Evolutionary conservation across 2,329 filamentous ascomycete species (phyloP).

Genomic region (Trichoderma sp.): DNA sequence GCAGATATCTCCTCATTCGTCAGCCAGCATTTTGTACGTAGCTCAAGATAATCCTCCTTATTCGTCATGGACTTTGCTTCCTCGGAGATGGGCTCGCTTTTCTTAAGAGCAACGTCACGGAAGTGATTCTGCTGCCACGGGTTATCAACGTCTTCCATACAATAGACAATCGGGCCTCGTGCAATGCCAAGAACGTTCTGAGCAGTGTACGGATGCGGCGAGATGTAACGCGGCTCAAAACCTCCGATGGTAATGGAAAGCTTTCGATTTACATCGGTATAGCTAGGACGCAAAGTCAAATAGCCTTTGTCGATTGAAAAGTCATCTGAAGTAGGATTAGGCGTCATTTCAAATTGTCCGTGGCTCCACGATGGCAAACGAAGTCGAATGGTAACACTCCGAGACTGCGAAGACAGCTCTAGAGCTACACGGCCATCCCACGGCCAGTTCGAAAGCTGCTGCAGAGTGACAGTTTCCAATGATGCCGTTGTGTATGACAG

Average conservation of each 20-base stretch:
- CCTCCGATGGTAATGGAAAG: background rate
- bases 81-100: background rate
- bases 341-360: background rate
- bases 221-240: background rate
- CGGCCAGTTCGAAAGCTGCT: background rate
- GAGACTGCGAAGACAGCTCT: background rate
- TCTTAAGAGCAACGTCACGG: background rate
- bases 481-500: background rate
- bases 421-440: background rate
- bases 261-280: background rate
- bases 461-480: background rate
- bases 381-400: background rate
- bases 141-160: constrained; percentile 5
- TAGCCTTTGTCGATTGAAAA: background rate
- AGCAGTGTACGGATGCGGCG: background rate
- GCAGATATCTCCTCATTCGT: background rate
- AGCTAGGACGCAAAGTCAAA: background rate
- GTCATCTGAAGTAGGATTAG: background rate
- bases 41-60: background rate
- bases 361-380: background rate
- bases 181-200: background rate
- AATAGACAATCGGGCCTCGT: background rate
- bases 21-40: background rate
- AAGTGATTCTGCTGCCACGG: background rate
- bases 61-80: background rate